phyloP scores from a whole-genome alignment of 23 red algal genomes.

The Gracilaria gracilis region DNA sequence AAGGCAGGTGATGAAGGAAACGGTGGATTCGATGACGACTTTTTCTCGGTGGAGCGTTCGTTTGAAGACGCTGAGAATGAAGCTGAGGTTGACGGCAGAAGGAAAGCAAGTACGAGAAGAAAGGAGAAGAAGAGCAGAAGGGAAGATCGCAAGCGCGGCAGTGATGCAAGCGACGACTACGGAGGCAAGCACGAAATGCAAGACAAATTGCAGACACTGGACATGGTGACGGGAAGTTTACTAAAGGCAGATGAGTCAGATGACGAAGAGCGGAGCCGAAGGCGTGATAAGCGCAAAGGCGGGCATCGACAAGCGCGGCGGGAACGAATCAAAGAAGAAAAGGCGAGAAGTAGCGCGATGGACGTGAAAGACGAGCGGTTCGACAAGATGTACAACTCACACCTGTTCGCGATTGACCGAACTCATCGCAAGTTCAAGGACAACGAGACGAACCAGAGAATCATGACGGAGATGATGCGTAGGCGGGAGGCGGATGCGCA shows the following conservation, averaged over 20 bases:
- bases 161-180: neutral
- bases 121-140: neutral
- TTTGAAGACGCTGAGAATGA: conserved; percentile 47
- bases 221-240: conserved; percentile 3
- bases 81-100: neutral
- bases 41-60: conserved; percentile 67
- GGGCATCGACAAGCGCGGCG: conserved; percentile 22
- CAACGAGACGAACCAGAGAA: conserved; percentile 51
- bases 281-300: conserved; percentile 37
- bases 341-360: neutral
- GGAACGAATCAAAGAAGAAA: neutral
- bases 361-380: conserved; percentile 82
- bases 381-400: conserved; percentile 77
- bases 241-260: conserved; percentile 35
- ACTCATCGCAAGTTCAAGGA: conserved; percentile 86
- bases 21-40: conserved; percentile 65
- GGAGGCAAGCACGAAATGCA: neutral
- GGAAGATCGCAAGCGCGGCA: neutral
- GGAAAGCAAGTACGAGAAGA: neutral
- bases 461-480: conserved; percentile 43
- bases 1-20: neutral
- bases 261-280: conserved; percentile 45
- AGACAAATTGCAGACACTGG: neutral
- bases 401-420: conserved; percentile 93
- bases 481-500: conserved; percentile 1